Percentiles rank a stretch among this genome's conserved stretches.
These are phyloP conservation scores for Mortierella sp. DNA, from an alignment of 371 early-diverging fungal species.

Conservation along the genomic window DNA sequence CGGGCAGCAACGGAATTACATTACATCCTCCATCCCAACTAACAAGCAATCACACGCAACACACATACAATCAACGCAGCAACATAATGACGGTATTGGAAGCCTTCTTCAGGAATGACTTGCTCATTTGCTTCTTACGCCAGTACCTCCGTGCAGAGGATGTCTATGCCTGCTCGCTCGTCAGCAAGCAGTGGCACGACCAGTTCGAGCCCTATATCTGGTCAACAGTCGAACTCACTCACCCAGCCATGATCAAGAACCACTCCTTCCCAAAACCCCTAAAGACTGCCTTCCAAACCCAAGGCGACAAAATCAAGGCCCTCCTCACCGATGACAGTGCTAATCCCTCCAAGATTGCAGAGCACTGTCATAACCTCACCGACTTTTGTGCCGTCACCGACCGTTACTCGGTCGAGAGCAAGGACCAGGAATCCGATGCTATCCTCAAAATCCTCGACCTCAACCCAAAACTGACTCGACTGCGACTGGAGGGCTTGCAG, in stretches of 20 bases:
- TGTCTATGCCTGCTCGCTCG: not conserved
- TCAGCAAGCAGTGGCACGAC: slow-evolving; percentile 7
- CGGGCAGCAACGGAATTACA: too few relatives aligned
- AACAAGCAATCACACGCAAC: not conserved
- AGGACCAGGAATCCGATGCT: slow-evolving; percentile 13
- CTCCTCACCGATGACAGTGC: slow-evolving; percentile 9
- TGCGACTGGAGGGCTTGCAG: slow-evolving; percentile 1
- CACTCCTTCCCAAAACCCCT: slow-evolving; percentile 11
- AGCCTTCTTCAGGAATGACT: slow-evolving; percentile 6
- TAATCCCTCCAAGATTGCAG: slow-evolving; percentile 4
- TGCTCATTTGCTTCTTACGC: slow-evolving; percentile 10
- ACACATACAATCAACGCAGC: not conserved
- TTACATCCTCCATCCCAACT: not conserved
- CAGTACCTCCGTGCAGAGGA: slow-evolving; percentile 9
- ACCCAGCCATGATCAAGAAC: slow-evolving; percentile 4
- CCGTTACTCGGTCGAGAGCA: slow-evolving; percentile 7
- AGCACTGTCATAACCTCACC: slow-evolving; percentile 5
- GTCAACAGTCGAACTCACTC: slow-evolving; percentile 8
- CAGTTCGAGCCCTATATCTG: slow-evolving; percentile 8
- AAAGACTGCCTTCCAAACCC: not conserved
- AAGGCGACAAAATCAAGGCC: slow-evolving; percentile 10
- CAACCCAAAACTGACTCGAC: slow-evolving; percentile 8
- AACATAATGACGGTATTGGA: not conserved
- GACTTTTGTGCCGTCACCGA: slow-evolving; percentile 14
- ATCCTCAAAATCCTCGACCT: slow-evolving; percentile 5